phyloP scores from a whole-genome alignment of 2,329 filamentous ascomycete species.

The Myriosclerotinia scirpicola region DNA sequence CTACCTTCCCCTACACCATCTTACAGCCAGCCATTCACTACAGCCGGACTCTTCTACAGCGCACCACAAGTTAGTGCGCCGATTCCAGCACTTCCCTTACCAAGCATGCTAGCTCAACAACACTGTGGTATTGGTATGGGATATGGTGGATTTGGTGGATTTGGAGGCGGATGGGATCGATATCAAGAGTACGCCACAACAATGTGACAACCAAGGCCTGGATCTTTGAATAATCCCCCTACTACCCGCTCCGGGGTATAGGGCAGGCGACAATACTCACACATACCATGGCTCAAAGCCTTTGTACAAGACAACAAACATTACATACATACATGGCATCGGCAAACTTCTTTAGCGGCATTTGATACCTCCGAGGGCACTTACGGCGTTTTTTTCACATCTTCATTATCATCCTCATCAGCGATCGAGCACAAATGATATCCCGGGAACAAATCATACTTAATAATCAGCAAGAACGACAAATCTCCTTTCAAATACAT shows the following conservation, averaged over 20 bases:
- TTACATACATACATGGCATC: constrained; percentile 23
- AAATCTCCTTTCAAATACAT: constrained; percentile 37
- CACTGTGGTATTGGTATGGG: constrained; percentile 76
- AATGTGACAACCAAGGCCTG: constrained; percentile 69
- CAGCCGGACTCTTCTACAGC: constrained; percentile 75
- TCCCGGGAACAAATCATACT: constrained; percentile 35
- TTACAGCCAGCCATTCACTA: constrained; percentile 75
- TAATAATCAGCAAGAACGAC: constrained; percentile 22
- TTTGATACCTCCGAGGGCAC: constrained; percentile 37
- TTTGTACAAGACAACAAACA: constrained; percentile 26
- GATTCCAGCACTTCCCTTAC: constrained; percentile 75
- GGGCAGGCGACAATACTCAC: constrained; percentile 36
- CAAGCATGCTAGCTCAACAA: constrained; percentile 81
- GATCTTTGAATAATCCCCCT: constrained; percentile 46
- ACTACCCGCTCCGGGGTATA: constrained; percentile 51
- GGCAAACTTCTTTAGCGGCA: constrained; percentile 38
- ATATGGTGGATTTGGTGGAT: constrained; percentile 70
- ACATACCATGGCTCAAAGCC: constrained; percentile 22
- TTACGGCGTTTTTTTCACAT: constrained; percentile 32
- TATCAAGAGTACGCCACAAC: constrained; percentile 83
- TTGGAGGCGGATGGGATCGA: constrained; percentile 71
- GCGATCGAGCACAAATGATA: constrained; percentile 37
- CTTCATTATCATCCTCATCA: constrained; percentile 33
- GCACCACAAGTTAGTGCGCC: constrained; percentile 72
- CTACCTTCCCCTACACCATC: constrained; percentile 77